Evolutionary conservation across 176 grass and related monocot species (phyloP), one percentile per base, ranked within the genome.

Genomic region (Ananas comosus): DNA sequence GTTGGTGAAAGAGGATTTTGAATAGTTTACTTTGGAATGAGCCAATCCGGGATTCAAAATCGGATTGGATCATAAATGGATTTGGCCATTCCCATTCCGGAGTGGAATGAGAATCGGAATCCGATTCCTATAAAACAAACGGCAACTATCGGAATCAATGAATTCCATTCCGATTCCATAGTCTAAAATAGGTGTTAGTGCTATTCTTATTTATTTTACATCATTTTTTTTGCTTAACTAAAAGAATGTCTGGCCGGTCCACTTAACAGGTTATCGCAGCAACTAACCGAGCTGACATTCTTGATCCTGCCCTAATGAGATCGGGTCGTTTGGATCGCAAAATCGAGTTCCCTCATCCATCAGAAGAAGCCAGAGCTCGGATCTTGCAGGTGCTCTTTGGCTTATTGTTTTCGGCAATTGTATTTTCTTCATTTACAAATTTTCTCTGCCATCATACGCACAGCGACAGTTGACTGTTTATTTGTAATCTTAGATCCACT

Each of bases 271-370:
- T 97, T 25, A 97, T 96, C 79, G 88, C 86, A 54, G 92, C 88
- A 70, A 96, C 92, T 51, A 96, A 96, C 23, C 77, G 86, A 54
- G 92, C 92, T 53, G 92, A 96, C 71, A 92, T 96, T 48, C 86
- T 96, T 74, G 92, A 92, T 71, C 92, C 92, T 87, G 92, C 92
- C 68, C 76, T 96, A 53, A 81, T 96, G 88, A 79, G 92, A 18
- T 92, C 92, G 74, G 92, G 92, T 28, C 92, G 92, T 74, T 79
- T 96, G 72, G 92, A 96, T 70, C 64, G 92, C n/a, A 96, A 96
- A 80, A 96, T 96, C 2, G 92, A 96, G 74, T 92, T 96, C 49
- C 92, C 88, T 78, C 88, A 92, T 67, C 92, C 92, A 12, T 78
- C 86, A 29, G 92, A 92, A 80, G 92, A 96, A 78, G 92, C 88